These are phyloP conservation scores for Mrakia gelida DNA, from an alignment of 768 basidiomycete species.

Conservation along the genomic window DNA sequence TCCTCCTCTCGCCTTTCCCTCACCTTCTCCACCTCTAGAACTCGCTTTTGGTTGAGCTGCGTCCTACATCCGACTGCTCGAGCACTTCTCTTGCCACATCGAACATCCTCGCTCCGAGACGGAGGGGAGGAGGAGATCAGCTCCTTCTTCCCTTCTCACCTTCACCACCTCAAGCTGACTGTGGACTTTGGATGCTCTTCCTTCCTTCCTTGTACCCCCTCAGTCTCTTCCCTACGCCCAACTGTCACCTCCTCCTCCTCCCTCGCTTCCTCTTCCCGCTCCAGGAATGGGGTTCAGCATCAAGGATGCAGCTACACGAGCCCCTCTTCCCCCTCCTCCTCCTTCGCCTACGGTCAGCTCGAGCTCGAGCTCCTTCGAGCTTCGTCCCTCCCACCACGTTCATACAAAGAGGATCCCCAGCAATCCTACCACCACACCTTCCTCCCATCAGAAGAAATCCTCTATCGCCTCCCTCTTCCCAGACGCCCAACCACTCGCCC, in stretches of 20 bases:
- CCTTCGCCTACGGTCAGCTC: background rate
- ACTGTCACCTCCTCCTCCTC: background rate
- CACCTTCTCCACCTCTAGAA: background rate
- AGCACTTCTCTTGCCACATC: no score
- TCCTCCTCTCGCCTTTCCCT: background rate
- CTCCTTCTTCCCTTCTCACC: no score
- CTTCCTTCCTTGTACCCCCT: background rate
- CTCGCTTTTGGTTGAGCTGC: background rate
- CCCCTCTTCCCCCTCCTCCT: background rate
- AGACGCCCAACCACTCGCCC: background rate
- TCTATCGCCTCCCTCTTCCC: background rate
- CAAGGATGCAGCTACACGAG: background rate
- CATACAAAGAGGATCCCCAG: no score
- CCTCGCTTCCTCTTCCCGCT: background rate
- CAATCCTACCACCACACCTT: no score
- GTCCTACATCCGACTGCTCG: no score
- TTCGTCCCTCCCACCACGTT: no score
- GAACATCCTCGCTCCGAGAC: no score
- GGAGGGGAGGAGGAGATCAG: no score
- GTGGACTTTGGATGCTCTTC: background rate
- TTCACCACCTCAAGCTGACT: background rate
- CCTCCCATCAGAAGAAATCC: background rate
- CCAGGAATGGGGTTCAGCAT: background rate
- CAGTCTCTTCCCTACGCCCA: background rate
- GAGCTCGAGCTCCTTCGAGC: no score